These are phyloP conservation scores for Pestalotiopsis sp. DNA, from an alignment of 2,329 filamentous ascomycete species.

Conservation along the genomic window DNA sequence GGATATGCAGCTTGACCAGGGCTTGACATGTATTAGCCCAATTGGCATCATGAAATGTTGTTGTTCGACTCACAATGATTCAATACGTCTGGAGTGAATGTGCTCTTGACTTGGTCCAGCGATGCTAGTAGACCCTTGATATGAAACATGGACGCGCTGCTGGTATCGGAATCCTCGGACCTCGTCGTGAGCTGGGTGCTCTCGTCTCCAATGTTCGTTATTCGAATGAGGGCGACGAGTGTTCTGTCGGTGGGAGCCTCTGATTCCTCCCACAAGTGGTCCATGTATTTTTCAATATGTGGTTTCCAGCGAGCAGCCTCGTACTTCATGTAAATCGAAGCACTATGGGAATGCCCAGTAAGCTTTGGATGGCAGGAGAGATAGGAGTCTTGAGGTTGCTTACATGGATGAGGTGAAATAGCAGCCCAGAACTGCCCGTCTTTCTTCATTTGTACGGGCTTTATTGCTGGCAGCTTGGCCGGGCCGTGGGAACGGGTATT, in stretches of 20 bases:
- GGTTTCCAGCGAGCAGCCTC: slow-evolving; percentile 50
- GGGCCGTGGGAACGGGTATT: slow-evolving; percentile 26
- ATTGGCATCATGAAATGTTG: not conserved
- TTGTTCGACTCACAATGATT: slow-evolving; percentile 29
- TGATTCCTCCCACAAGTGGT: slow-evolving; percentile 43
- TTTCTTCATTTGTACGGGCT: slow-evolving; percentile 21
- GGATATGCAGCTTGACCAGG: slow-evolving; percentile 35
- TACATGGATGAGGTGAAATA: slow-evolving; percentile 15
- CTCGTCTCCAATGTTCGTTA: slow-evolving; percentile 26
- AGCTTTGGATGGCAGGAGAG: not conserved
- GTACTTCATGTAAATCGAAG: slow-evolving; percentile 26
- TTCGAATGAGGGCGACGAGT: slow-evolving; percentile 37
- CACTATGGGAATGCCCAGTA: slow-evolving; percentile 10
- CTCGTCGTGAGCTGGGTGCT: slow-evolving; percentile 24
- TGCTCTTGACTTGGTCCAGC: slow-evolving; percentile 26
- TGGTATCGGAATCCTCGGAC: slow-evolving; percentile 19
- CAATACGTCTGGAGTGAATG: slow-evolving; percentile 24
- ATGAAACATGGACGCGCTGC: slow-evolving; percentile 25
- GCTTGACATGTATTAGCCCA: slow-evolving; percentile 26
- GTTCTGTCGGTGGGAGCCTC: slow-evolving; percentile 53
- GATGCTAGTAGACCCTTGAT: slow-evolving; percentile 30
- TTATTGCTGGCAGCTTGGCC: slow-evolving; percentile 13
- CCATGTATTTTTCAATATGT: slow-evolving; percentile 60
- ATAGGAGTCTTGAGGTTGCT: not conserved
- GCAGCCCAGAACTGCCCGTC: slow-evolving; percentile 21